phyloP scores from a whole-genome alignment of 805 yeast species.

The Phaffomyces thermotolerans region DNA sequence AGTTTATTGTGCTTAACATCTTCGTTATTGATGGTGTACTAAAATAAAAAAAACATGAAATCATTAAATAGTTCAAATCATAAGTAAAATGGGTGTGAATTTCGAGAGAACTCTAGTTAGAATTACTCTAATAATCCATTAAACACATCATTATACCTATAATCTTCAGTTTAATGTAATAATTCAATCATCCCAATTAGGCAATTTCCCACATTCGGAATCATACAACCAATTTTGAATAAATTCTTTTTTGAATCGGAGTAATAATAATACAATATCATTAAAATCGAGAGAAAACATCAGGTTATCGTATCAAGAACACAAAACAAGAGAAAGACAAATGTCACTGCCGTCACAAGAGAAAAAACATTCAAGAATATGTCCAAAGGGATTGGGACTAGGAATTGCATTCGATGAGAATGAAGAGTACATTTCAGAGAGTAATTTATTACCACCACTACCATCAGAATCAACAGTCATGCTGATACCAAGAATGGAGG shows the following conservation, averaged over 20 bases:
- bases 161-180: too few species aligned
- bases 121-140: too few species aligned
- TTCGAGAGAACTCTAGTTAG: too few species aligned
- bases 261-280: too few species aligned
- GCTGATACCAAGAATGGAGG: background rate
- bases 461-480: conserved; percentile 8
- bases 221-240: too few species aligned
- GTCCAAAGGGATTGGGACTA: background rate
- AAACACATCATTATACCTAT: too few species aligned
- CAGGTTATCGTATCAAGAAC: background rate
- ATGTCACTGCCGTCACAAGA: background rate
- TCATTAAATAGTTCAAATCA: too few species aligned
- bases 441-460: conserved; percentile 15
- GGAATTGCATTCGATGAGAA: background rate
- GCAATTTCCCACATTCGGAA: background rate
- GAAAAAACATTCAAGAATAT: background rate
- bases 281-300: too few species aligned
- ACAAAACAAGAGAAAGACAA: background rate
- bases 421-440: conserved; percentile 12
- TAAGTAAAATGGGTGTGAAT: too few species aligned
- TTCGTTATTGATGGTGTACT: too few species aligned
- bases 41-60: too few species aligned
- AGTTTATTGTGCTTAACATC: conserved; percentile 2
- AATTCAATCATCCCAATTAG: background rate
- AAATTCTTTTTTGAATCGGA: too few species aligned